Evolutionary conservation across 1,139 yeast species (phyloP), one percentile per base, ranked within the genome.

Genomic region (Saccharomyces hybrid): DNA sequence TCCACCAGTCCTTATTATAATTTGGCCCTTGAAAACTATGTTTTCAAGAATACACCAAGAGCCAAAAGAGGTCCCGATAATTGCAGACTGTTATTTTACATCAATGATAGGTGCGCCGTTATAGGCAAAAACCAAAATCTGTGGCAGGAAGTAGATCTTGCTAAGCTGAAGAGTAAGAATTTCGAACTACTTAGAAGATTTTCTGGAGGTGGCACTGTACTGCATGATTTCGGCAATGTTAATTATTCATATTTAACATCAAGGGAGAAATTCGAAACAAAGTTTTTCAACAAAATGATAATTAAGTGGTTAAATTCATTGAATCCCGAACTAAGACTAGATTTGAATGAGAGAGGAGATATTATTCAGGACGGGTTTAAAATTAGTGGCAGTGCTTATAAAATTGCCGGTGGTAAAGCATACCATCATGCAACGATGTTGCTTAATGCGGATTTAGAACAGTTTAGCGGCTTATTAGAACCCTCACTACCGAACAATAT

Each of bases 401-500:
- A 91, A 66, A 77, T 95, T 19, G 83, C 95, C 9, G 80, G 81
- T 52, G 95, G 96, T 0, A 83, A 82, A 61, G 85, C 96, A 2
- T 86, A 91, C 61, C 99, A 95, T 68, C 99, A 95, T 71, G 99
- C 98, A 0, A 95, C 99, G 0, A 89, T 95, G 97, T 75, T 95
- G 11, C 73, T 95, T 19, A 74, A 80, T 54, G 84, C 95, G 55
- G 75, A 83, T 50, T 72, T 95, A 31, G 77, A 76, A 27, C 72
- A 77, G 1, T 74, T 93, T 57, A 75, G 83, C 1, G 75, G 81
- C 28, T 67, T 89, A 11, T 73, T 93, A 55, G 78, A 78, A 54
- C 70, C 86, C 16, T 76, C 76, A 46, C 71, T 71, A 9, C 62
- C 70, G 1, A 65, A 71, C n/a, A 70, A 77, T 46, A 82, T 86